Base-by-base conservation (phyloP, 345 rosid species). In the Boechera stricta region DNA sequence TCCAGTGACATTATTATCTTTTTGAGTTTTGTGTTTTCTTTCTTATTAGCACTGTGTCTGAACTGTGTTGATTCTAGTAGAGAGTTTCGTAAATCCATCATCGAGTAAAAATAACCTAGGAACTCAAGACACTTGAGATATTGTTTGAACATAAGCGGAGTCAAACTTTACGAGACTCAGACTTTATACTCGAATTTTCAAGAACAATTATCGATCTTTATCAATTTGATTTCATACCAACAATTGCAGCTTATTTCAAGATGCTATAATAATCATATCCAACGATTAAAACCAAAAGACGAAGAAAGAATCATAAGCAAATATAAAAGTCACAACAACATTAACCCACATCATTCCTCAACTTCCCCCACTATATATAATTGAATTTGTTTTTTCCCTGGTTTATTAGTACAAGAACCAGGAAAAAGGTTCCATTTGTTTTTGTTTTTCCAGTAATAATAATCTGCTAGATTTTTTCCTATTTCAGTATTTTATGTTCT, bases 1-100 rank as follows among this genome's bases (percentile, higher is more conserved):
- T 91, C 79, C 97, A 87, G 54, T 87, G 83, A 89, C 74, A 56
- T 11, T 60, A 11, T 26, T 33, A 13, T 44, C 32, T 7, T 54
- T 64, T 47, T 26, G 32, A 47, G 39, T 66, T 57, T 10, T 55
- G 56, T 44, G 12, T 5, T 45, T n/a, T 3, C 33, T 12, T 29
- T 31, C 59, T 62, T 44, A 42, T 62, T 53, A 53, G 28, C 41
- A 45, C 10, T 33, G 31, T n/a, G 41, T 69, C 54, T 69, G 71
- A 55, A 60, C 32, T 41, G 69, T 13, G 21, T 41, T 49, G 44
- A 48, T 47, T 52, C 7, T 72, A 49, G 6, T 44, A 26, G 48
- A 68, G 5, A 38, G 44, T 36, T 61, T 48, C 16, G 38, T 13
- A 35, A 47, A 18, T 33, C 10, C 11, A 44, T 13, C 12, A 31